Percentiles rank a stretch among this genome's conserved stretches.
Conservation (phyloP, 2,329 filamentous ascomycete species). For the Talaromyces sp. region DNA sequence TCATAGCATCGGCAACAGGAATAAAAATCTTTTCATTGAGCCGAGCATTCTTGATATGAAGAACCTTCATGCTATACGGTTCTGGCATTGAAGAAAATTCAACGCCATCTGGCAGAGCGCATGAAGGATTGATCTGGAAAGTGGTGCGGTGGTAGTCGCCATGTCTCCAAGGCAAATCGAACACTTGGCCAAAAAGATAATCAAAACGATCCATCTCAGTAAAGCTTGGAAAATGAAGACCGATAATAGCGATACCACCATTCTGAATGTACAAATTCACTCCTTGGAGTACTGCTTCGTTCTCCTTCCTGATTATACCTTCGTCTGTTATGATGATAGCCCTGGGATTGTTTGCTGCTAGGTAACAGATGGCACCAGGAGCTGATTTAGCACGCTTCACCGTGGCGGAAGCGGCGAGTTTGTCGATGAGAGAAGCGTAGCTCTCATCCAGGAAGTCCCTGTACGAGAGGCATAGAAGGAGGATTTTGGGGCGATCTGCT, state of each 20-base stretch:
- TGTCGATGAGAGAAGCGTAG: not conserved
- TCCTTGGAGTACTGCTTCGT: not conserved
- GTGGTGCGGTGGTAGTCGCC: not conserved
- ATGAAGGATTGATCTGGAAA: not conserved
- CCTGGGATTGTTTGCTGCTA: not conserved
- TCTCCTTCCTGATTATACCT: not conserved
- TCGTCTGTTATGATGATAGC: slow-evolving; percentile 2
- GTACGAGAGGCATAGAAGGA: not conserved
- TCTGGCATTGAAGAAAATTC: slow-evolving; percentile 20
- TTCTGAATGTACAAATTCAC: not conserved
- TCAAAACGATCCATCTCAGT: not conserved
- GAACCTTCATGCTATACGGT: slow-evolving; percentile 28
- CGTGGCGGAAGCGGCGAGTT: not conserved
- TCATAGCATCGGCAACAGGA: slow-evolving; percentile 15
- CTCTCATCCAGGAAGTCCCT: not conserved
- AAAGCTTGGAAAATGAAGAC: not conserved
- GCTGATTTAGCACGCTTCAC: not conserved
- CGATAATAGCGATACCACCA: not conserved
- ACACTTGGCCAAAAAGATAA: not conserved
- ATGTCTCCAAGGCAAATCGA: not conserved
- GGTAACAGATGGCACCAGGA: not conserved
- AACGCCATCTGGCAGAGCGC: not conserved
- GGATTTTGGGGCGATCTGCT: not conserved
- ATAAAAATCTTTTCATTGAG: slow-evolving; percentile 28
- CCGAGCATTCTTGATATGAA: slow-evolving; percentile 27